Evolutionary conservation across 306 rosid genomes (phyloP), one percentile per base, ranked within the genome.

Genomic region (Vigna hirtella): DNA sequence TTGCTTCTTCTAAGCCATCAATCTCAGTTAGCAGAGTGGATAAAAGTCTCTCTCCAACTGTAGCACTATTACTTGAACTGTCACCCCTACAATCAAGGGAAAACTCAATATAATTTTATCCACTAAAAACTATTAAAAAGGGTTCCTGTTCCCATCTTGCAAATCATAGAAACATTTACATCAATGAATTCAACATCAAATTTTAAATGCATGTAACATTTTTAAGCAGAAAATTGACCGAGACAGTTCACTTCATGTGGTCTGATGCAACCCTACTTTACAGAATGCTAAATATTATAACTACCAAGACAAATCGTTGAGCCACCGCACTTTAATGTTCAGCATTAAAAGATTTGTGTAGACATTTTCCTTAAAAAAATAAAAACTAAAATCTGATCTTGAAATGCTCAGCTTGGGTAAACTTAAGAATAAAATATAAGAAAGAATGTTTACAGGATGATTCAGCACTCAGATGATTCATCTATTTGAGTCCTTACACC

Each of bases 1-100:
- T 94, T 66, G 97, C 91, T 86, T 92, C 97, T 85, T 90, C 97
- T 73, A 94, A 83, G 76, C 98, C 98, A 88, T 94, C 97, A 91
- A 94, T 94, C 80, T 94, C 98, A 14, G 97, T 94, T 26, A 94
- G 88, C 81, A 94, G 79, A 58, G 98, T 94, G 64, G 98, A 88
- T 65, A 92, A 86, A 86, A 92, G 97, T 86, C 98, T 92, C 83
- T 94, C 98, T 47, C 93, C 93, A 15, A 89, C 97, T 1, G 88
- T 68, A 10, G 75, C 32, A 61, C 83, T 87, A 78, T 84, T 80
- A 85, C 96, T 89, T 72, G 98, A 95, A 75, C 81, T 83, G 85
- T 91, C 90, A 82, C 97, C 95, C 66, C 98, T 94, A 87, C 63
- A 65, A 73, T 88, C 73, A 61, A 26, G 69, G 64, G 73, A 63